Base-by-base conservation (phyloP, 352 stramenopile species). In the Globisporangium orthogonon region DNA sequence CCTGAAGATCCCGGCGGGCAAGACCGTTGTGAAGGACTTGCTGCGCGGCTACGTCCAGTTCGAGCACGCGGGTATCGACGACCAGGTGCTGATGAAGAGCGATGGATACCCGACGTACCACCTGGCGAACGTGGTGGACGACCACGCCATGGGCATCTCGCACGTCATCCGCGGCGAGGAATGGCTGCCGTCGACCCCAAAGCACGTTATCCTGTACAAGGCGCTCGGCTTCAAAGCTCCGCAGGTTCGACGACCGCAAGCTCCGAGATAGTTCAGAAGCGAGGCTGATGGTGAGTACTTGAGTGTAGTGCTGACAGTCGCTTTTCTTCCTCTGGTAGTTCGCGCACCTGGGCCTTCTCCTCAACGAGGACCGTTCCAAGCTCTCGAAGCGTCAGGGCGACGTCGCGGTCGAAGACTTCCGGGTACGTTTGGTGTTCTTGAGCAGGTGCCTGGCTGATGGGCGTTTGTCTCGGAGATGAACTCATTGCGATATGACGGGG, bases 351-450 rank as follows among this genome's bases (percentile, higher is more conserved):
- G 89, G 89, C 0, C 76, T 99, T 48, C 92, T 99, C 65, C 81
- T 99, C 31, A 98, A 98, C 60, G 90, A 98, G 75, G 95, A 99
- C 55, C 89, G 97, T 30, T 97, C 97, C 47, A 99, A 99, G 69
- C 73, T 99, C n/a, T 98, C 87, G 9, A 99, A 99, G 78, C 82
- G 97, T 59, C 96, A 99, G 67, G 97, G 97, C 47, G 96, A 98
- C 44, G 98, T 97, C 18, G 96, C 89, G 0, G 97, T 98, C 50
- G 92, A 98, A 63, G 95, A 99, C 71, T 99, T 98, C 60, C 79
- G 87, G n/a, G 85, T 94, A 60, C 41, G 78, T 76, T 28, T 57
- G 51, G 17, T 1, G 18, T 23, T 23, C 23, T 23, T 23, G 23
- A 23, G 23, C 23, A 23, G 23, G 23, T 23, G 23, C 23, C 23